Evolutionary conservation across 2,329 filamentous ascomycete genomes (phyloP), one percentile per base, ranked within the genome.

Genomic region (Colletotrichum euphorbiae): DNA sequence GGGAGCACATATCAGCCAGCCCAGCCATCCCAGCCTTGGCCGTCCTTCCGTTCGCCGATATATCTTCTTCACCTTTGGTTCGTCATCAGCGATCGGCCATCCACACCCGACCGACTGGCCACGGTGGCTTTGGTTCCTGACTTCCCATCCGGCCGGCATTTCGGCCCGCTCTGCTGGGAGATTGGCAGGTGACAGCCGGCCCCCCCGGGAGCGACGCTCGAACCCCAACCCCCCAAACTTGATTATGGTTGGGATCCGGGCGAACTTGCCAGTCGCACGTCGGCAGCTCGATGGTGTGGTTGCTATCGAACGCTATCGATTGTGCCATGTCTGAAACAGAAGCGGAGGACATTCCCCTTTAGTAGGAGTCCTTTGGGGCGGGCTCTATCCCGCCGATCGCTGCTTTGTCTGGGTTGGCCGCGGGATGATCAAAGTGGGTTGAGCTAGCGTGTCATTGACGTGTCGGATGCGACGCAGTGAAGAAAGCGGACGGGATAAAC

Each of bases 251-350:
- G 45, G 31, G 60, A 38, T 64, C 17, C 45, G 51, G 62, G 64
- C 19, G 59, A 51, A 62, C 17, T 45, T 50, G 51, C 63, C 63
- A 67, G 63, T 67, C 42, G 63, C 58, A 50, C 36, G 50, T 9
- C 58, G 33, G 40, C n/a, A 31, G 6, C 12, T 21, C 19, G 24
- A 24, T 52, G 48, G 43, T 55, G 51, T 57, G 63, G 64, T 58
- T 64, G 60, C 60, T 24, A 54, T 40, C 48, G 48, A 52, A 52
- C 28, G 48, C 48, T 52, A 52, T 51, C 28, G 21, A 57, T 9
- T 58, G 45, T 57, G 51, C 60, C 64, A 67, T 31, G 28, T 64
- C 52, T 68, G 65, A 64, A 68, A 68, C 65, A 68, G 60, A 62
- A 57, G 59, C 64, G 24, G 64, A 64, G 64, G 59, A 43, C 15